Evolutionary conservation across 495 filamentous ascomycete genomes (phyloP).

Genomic region (Talaromyces nanjingensis): DNA sequence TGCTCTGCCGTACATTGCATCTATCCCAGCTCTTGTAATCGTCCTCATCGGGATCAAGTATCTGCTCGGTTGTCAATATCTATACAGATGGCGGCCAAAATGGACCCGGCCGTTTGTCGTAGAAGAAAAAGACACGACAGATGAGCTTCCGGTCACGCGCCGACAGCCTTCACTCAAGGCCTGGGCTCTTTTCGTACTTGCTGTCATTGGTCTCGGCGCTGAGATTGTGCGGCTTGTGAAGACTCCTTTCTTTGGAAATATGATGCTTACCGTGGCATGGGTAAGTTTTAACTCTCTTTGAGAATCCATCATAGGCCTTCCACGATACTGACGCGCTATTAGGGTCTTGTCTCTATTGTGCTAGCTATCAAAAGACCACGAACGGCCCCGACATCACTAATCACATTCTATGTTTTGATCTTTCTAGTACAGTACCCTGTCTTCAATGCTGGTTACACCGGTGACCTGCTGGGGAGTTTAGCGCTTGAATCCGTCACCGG

Average conservation of each 20-base stretch:
- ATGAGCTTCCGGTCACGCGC: conserved; percentile 23
- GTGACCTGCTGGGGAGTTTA: conserved; percentile 5
- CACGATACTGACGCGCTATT: not conserved
- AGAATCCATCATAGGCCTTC: conserved; percentile 6
- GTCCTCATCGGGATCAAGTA: conserved; percentile 31
- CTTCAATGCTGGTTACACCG: conserved; percentile 21
- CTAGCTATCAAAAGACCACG: conserved; percentile 43
- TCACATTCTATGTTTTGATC: conserved; percentile 25
- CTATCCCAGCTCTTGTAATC: conserved; percentile 35
- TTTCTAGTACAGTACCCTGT: conserved; percentile 36
- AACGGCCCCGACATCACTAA: conserved; percentile 28
- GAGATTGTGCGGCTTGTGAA: conserved; percentile 34
- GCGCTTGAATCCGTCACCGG: conserved; percentile 33
- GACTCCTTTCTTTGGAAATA: conserved; percentile 10
- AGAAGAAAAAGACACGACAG: conserved; percentile 20
- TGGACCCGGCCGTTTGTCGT: conserved; percentile 45
- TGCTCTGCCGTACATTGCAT: conserved; percentile 39
- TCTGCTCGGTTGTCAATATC: conserved; percentile 20
- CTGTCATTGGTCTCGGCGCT: conserved; percentile 30
- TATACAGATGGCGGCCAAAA: conserved; percentile 30
- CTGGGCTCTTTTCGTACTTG: conserved; percentile 32
- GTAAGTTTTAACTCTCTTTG: conserved; percentile 24
- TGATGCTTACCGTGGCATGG: conserved; percentile 36
- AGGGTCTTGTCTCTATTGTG: conserved; percentile 39
- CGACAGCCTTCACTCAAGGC: conserved; percentile 24